Percentiles rank a stretch among this genome's conserved stretches.
Conservation (phyloP, 73 alveolate species). For the Paramecium sexaurelia region DNA sequence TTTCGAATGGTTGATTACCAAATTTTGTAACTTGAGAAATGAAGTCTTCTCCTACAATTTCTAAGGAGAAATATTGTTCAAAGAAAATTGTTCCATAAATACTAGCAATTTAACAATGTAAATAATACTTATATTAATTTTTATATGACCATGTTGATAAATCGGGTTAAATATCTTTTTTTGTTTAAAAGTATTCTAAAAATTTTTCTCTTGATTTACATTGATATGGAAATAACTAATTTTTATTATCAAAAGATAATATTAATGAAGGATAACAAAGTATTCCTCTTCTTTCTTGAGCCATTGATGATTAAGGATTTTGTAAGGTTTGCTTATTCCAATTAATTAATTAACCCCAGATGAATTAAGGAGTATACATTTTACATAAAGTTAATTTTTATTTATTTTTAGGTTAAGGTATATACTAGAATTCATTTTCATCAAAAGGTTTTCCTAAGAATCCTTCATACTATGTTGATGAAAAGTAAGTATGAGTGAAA, state of each 20-base stretch:
- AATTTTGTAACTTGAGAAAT: not conserved
- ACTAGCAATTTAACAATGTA: not conserved
- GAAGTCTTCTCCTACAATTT: not conserved
- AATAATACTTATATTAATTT: slow-evolving; percentile 1
- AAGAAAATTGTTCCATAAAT: slow-evolving; percentile 34
- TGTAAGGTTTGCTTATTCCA: slow-evolving; percentile 23
- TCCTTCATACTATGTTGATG: slow-evolving; percentile 16
- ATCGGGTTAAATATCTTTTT: slow-evolving; percentile 32
- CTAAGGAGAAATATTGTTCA: not conserved
- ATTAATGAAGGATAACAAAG: slow-evolving; percentile 33
- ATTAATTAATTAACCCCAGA: slow-evolving; percentile 37
- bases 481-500: slow-evolving; percentile 53
- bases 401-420: slow-evolving; percentile 33
- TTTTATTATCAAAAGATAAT: slow-evolving; percentile 46
- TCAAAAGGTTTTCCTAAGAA: not conserved
- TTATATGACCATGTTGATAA: slow-evolving; percentile 44
- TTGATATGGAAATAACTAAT: slow-evolving; percentile 15
- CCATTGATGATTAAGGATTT: slow-evolving; percentile 55
- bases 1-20: not conserved
- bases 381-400: not conserved
- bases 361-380: slow-evolving; percentile 21
- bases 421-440: slow-evolving; percentile 22
- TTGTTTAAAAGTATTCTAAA: not conserved
- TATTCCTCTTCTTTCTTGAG: slow-evolving; percentile 45
- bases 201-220: slow-evolving; percentile 18